These are phyloP conservation scores for Theileria sp. DNA, from an alignment of 169 alveolate species.

Conservation along the genomic window DNA sequence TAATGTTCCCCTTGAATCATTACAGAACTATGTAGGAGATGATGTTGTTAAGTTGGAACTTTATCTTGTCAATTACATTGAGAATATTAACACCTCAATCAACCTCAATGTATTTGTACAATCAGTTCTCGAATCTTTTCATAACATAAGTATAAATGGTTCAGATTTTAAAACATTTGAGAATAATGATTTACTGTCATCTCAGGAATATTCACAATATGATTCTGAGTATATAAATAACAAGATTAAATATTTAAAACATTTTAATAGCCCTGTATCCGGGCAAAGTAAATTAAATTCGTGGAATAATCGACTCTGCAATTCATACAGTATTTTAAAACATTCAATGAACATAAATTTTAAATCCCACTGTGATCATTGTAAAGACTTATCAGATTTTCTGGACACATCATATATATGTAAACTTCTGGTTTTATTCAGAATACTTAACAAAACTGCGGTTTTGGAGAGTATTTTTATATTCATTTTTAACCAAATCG, in stretches of 20 bases:
- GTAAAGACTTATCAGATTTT: conserved; percentile 1
- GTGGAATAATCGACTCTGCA: conserved; percentile 31
- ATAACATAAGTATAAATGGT: not conserved
- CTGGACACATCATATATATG: not conserved
- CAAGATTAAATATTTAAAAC: not conserved
- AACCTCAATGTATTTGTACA: conserved; percentile 2
- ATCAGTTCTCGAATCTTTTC: conserved; percentile 18
- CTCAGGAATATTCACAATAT: not conserved
- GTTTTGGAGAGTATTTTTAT: conserved; percentile 10
- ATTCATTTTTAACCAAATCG: conserved; percentile 9
- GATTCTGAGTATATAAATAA: conserved; percentile 1
- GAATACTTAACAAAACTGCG: conserved; percentile 10
- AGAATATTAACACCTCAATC: conserved; percentile 2
- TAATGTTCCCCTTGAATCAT: not conserved
- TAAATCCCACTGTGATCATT: conserved; percentile 16
- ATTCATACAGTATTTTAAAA: conserved; percentile 2
- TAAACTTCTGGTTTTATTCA: conserved; percentile 13
- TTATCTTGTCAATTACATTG: conserved; percentile 20
- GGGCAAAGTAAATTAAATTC: not conserved
- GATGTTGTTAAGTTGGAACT: conserved; percentile 17
- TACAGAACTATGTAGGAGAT: conserved; percentile 16
- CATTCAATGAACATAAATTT: conserved; percentile 1
- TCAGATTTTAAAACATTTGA: not conserved
- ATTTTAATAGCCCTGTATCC: not conserved
- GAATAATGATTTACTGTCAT: not conserved